Evolutionary conservation across 2,329 filamentous ascomycete genomes (phyloP), one percentile per base, ranked within the genome.

Genomic region (Epichloe festucae): DNA sequence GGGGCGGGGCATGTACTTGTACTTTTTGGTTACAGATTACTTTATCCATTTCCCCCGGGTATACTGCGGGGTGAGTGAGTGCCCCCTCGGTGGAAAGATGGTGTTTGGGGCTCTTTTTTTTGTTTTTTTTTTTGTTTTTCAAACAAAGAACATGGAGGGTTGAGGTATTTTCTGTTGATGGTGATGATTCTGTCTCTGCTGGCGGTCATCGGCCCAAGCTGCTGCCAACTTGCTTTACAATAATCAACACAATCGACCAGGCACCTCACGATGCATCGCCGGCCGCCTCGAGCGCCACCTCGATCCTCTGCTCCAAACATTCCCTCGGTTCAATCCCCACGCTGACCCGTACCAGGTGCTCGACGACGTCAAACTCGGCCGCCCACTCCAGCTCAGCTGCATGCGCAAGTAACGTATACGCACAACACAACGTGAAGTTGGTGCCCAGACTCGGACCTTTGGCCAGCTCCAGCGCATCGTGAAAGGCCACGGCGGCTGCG

Each of bases 381-480:
- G 65, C 66, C 54, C 66, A 64, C 3, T 69, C 64, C 19, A 66
- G 59, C 52, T 70, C 65, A 12, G 63, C 63, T 3, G 63, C 65
- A 54, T 70, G 73, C 1, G 68, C 62, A 19, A 69, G 59, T 17
- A 67, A 58, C 38, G 68, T 70, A 56, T 75, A 77, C 2, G 63
- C 56, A 45, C 61, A 64, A 8, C 65, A 67, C 1, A 79, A 59
- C 2, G 73, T 77, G 46, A 70, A 63, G 54, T 73, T 74, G 2
- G 74, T 75, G 1, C 75, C 77, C 1, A 78, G 62, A 55, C 76
- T 74, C 0, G 74, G 75, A 0, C 75, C 74, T 23, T 72, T 68
- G 56, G 74, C 70, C 40, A 77, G 63, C 38, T 70, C 62, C 1
- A 78, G 52, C 23, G 64, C 64, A 51, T 79, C 70, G 55, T 74